A percentile compares a stretch with the other conserved stretches of the same genome.
Evolutionary conservation across 805 yeast species (phyloP).

Genomic region (Teunomyces kruisii): DNA sequence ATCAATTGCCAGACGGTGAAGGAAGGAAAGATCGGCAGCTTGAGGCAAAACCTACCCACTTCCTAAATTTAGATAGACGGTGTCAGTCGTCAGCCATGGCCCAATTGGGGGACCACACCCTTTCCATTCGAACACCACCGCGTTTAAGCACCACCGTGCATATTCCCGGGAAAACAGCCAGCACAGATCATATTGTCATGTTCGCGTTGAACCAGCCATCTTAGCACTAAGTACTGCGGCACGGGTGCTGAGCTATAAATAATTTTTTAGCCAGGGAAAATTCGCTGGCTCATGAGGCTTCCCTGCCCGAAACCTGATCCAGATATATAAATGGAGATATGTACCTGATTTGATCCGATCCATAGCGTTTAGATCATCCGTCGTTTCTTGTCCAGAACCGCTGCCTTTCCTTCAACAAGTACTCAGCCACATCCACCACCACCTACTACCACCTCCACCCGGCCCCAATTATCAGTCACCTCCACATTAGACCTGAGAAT

Average conservation of each 20-base stretch:
- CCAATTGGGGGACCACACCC: too few species aligned
- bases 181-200: neutral
- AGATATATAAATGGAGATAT: conserved; percentile 1
- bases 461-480: neutral
- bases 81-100: too few species aligned
- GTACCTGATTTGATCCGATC: conserved; percentile 3
- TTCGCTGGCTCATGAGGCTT: conserved; percentile 1
- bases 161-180: neutral
- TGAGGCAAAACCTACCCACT: too few species aligned
- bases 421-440: too few species aligned
- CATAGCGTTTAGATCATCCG: neutral
- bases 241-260: neutral
- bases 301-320: conserved; percentile 2
- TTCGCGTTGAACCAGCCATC: neutral
- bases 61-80: too few species aligned
- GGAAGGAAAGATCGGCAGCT: too few species aligned
- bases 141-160: too few species aligned
- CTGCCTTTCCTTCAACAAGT: too few species aligned
- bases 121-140: too few species aligned
- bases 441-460: too few species aligned
- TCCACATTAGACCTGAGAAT: too few species aligned
- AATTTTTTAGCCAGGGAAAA: neutral
- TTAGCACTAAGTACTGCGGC: neutral
- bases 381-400: neutral
- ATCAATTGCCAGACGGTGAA: too few species aligned